Conservation (phyloP, 805 yeast genomes). For the Wickerhamomyces tratensis region DNA sequence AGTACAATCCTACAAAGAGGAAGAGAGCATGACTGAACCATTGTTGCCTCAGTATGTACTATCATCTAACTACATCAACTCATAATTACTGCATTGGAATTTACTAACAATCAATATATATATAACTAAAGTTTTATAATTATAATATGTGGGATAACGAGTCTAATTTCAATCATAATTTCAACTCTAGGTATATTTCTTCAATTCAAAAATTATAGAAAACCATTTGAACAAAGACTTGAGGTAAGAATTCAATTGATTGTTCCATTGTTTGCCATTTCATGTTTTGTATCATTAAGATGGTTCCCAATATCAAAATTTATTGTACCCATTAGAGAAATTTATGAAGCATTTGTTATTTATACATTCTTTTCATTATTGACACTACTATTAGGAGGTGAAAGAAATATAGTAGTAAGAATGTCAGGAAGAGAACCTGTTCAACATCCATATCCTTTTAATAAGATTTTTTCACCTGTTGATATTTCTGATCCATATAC, state of each 20-base stretch:
- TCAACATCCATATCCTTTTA: slow-evolving; percentile 46
- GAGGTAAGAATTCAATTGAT: slow-evolving; percentile 74
- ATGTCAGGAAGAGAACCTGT: slow-evolving; percentile 68
- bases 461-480: slow-evolving; percentile 40
- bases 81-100: too few relatives aligned
- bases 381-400: slow-evolving; percentile 86
- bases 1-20: too few relatives aligned
- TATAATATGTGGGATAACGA: slow-evolving; percentile 2
- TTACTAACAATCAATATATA: too few relatives aligned
- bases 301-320: slow-evolving; percentile 34
- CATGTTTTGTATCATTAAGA: slow-evolving; percentile 52
- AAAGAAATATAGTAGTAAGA: slow-evolving; percentile 66
- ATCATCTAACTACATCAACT: too few relatives aligned
- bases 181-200: slow-evolving; percentile 35
- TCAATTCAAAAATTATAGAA: slow-evolving; percentile 69
- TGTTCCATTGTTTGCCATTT: slow-evolving; percentile 70
- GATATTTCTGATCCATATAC: slow-evolving; percentile 85
- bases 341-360: slow-evolving; percentile 93
- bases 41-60: too few relatives aligned
- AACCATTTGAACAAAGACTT: slow-evolving; percentile 80
- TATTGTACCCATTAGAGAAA: slow-evolving; percentile 73
- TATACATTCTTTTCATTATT: slow-evolving; percentile 84
- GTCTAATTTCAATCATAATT: slow-evolving; percentile 24
- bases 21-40: too few relatives aligned
- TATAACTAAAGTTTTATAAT: slow-evolving; percentile 1